Conservation (phyloP, 148 eudicot species). For the Suaeda aralocaspica region DNA sequence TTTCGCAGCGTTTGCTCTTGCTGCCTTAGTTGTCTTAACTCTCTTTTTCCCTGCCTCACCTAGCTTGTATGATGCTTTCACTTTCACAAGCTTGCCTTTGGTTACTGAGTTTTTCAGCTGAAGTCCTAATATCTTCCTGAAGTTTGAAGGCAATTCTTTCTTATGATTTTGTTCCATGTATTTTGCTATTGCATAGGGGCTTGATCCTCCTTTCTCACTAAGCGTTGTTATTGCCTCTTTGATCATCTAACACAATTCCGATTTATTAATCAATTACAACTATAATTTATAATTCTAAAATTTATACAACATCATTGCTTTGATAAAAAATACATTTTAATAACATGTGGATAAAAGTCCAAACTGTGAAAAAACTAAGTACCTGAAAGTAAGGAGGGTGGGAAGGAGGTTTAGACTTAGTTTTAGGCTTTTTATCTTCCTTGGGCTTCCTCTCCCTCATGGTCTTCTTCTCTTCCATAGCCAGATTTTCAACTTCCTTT, state of each 20-base stretch:
- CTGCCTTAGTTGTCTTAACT: constrained; percentile 18
- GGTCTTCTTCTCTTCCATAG: constrained; percentile 37
- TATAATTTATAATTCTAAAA: too few species aligned
- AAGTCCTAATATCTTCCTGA: constrained; percentile 59
- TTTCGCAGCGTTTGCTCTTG: constrained; percentile 32
- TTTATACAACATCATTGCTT: too few species aligned
- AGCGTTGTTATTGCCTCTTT: constrained; percentile 57
- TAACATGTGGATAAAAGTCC: background rate
- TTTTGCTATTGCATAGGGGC: constrained; percentile 73
- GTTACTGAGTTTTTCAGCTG: constrained; percentile 65
- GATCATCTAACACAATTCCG: constrained; percentile 49
- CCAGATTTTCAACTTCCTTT: constrained; percentile 21
- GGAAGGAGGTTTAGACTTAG: constrained; percentile 30
- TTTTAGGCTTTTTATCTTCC: constrained; percentile 24
- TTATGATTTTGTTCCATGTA: constrained; percentile 69
- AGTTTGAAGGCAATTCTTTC: constrained; percentile 53
- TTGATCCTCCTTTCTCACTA: constrained; percentile 69
- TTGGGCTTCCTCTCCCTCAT: constrained; percentile 20
- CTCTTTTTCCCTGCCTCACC: constrained; percentile 38
- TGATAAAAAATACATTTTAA: background rate
- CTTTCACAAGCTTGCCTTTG: constrained; percentile 59
- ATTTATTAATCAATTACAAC: too few species aligned
- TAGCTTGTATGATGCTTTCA: constrained; percentile 74
- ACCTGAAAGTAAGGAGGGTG: constrained; percentile 86
- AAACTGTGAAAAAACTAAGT: background rate